Percentiles rank a stretch among this genome's conserved stretches.
Evolutionary conservation across 306 rosid genomes (phyloP).

Genomic region (Pterocarpus santalinus): DNA sequence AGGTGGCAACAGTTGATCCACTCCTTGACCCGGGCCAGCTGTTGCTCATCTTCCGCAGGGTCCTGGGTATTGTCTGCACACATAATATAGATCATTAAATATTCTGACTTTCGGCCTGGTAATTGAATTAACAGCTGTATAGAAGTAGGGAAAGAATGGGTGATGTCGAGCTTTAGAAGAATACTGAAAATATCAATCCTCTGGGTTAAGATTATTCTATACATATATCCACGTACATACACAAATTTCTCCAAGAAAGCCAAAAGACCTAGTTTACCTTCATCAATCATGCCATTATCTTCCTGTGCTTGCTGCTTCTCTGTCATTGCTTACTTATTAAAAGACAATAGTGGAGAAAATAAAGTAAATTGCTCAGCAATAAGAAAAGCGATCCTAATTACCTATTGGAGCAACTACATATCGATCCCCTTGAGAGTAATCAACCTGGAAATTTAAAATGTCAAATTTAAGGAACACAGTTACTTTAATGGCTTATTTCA

Average conservation of each 20-base stretch:
- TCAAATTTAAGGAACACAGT: conserved; percentile 29
- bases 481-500: conserved; percentile 18
- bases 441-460: conserved; percentile 61
- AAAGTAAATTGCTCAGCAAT: neutral
- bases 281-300: conserved; percentile 63
- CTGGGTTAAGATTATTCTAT: conserved; percentile 11
- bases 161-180: neutral
- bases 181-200: conserved; percentile 7
- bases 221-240: neutral
- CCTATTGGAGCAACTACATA: conserved; percentile 81
- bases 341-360: conserved; percentile 24
- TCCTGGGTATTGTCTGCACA: conserved; percentile 82
- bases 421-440: conserved; percentile 68
- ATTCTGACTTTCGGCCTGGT: conserved; percentile 4
- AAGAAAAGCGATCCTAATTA: conserved; percentile 43
- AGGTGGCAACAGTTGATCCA: conserved; percentile 74
- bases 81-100: conserved; percentile 35
- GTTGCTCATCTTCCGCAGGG: conserved; percentile 82
- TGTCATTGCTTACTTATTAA: conserved; percentile 49
- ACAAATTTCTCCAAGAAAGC: conserved; percentile 19
- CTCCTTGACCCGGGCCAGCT: conserved; percentile 74
- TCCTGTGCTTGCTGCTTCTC: conserved; percentile 70
- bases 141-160: neutral
- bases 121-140: conserved; percentile 11
- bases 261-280: conserved; percentile 62